Evolutionary conservation across 2,329 filamentous ascomycete genomes (phyloP).

Genomic region (Cladorrhinum sp.): DNA sequence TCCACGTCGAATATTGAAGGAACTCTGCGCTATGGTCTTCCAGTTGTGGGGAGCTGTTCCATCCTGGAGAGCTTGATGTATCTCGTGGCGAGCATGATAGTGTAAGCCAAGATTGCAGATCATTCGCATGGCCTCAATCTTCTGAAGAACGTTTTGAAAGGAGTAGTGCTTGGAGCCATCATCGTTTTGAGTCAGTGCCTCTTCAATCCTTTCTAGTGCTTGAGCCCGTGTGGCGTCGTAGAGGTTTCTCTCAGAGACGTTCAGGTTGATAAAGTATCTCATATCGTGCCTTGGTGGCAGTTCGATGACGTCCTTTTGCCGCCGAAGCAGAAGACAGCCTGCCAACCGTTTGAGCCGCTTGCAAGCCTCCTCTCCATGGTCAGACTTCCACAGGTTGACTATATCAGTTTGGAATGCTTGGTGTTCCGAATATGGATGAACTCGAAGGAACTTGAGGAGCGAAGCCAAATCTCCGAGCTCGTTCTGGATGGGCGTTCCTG

Average conservation of each 20-base stretch:
- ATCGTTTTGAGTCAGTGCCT: slow-evolving; percentile 30
- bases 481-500: slow-evolving; percentile 50
- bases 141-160: slow-evolving; percentile 43
- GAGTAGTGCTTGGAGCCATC: slow-evolving; percentile 16
- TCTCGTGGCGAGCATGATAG: slow-evolving; percentile 35
- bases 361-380: slow-evolving; percentile 36
- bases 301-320: slow-evolving; percentile 38
- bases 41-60: not conserved
- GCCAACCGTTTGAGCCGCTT: slow-evolving; percentile 40
- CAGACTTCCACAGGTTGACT: slow-evolving; percentile 38
- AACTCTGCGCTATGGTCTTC: slow-evolving; percentile 31
- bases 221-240: slow-evolving; percentile 35
- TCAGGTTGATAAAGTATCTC: slow-evolving; percentile 36
- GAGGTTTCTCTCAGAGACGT: slow-evolving; percentile 32
- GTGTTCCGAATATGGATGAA: slow-evolving; percentile 40
- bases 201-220: slow-evolving; percentile 34
- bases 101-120: slow-evolving; percentile 45
- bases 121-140: slow-evolving; percentile 44
- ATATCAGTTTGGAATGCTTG: slow-evolving; percentile 40
- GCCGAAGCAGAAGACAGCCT: slow-evolving; percentile 38
- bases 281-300: slow-evolving; percentile 38
- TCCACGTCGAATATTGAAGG: slow-evolving; percentile 35
- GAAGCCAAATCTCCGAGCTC: slow-evolving; percentile 40
- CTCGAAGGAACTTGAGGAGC: slow-evolving; percentile 43
- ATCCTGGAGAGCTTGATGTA: not conserved